Evolutionary conservation across 495 filamentous ascomycete species (phyloP), one percentile per base, ranked within the genome.

Genomic region (Cercophora newfieldiana): DNA sequence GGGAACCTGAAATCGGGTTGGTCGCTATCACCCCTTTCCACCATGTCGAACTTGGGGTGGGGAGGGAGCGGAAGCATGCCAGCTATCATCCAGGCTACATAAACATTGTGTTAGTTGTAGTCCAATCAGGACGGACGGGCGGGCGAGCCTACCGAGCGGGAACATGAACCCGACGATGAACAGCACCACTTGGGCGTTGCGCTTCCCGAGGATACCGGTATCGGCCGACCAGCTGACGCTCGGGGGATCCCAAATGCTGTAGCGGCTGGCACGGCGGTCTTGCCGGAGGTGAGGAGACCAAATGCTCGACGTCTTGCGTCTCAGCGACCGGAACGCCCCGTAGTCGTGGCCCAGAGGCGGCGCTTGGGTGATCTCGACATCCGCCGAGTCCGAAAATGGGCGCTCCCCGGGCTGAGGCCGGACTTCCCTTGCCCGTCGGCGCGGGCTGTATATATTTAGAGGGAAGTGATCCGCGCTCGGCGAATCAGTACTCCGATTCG

Each of bases 81-180:
- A 5, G 90, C 95, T 66, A 95, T 79, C 75, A 96, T 89, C 95
- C 95, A 98, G 44, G 89, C 90, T 88, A 47, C n/a, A n/a, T n/a
- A n/a, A 19, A 66, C 26, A 48, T 24, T 48, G n/a, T 0, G 63
- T 70, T 67, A 69, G 66, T 33, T 25, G 21, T 55, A 1, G 21
- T 7, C 14, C 10, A 22, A 8, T 44, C 6, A 62, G 3, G 3
- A 21, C 8, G 12, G 0, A 8, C 2, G 3, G 50, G 4, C 8
- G 37, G n/a, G 16, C 29, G 10, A 37, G 78, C 87, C 75, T 78
- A 91, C 90, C 86, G 59, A 95, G 79, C 18, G 95, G 94, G 70
- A 93, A 88, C 59, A 97, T 76, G 72, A 97, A 98, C 7, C 95
- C 95, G 59, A 93, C 22, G 63, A 89, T 88, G 75, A 99, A 99